A percentile compares a stretch with the other conserved stretches of the same genome.
phyloP scores from a whole-genome alignment of 768 basidiomycete species.

The Phanerodontia chrysosporium region DNA sequence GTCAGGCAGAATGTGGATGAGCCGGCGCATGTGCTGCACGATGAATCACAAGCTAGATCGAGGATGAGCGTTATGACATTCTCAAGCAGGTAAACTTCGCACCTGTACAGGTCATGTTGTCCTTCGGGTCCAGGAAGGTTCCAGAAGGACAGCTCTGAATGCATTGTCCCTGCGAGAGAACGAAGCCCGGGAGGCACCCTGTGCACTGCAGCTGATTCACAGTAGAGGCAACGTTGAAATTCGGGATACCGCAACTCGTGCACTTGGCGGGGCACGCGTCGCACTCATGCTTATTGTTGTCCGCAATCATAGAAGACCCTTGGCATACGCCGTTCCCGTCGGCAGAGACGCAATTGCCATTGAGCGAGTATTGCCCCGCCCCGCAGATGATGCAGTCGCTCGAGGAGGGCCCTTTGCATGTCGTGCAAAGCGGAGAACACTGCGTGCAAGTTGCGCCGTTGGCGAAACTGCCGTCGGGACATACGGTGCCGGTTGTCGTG shows the following conservation, averaged over 20 bases:
- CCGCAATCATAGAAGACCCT: conserved; percentile 65
- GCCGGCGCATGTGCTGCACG: conserved; percentile 69
- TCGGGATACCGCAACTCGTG: conserved; percentile 69
- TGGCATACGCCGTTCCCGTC: conserved; percentile 69
- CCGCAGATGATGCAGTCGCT: conserved; percentile 71
- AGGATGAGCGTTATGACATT: conserved; percentile 2
- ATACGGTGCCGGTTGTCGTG: conserved; percentile 48
- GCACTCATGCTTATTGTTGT: conserved; percentile 80
- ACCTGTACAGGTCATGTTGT: conserved; percentile 75
- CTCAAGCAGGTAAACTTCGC: conserved; percentile 22
- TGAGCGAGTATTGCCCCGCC: conserved; percentile 54
- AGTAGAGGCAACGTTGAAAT: conserved; percentile 66
- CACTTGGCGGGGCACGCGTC: conserved; percentile 86
- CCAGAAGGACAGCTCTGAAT: conserved; percentile 68
- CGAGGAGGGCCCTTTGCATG: conserved; percentile 65
- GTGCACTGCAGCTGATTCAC: conserved; percentile 67
- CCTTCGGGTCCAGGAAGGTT: conserved; percentile 64
- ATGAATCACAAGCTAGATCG: conserved; percentile 58
- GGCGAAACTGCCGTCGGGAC: conserved; percentile 65
- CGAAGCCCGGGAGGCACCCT: conserved; percentile 71
- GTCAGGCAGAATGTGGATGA: conserved; percentile 68
- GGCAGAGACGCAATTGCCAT: conserved; percentile 66
- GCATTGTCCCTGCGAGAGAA: conserved; percentile 69
- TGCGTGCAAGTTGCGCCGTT: conserved; percentile 47
- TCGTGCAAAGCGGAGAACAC: conserved; percentile 65